Evolutionary conservation across 345 rosid species (phyloP), one percentile per base, ranked within the genome.

Genomic region (Eucalyptus tenuipes): DNA sequence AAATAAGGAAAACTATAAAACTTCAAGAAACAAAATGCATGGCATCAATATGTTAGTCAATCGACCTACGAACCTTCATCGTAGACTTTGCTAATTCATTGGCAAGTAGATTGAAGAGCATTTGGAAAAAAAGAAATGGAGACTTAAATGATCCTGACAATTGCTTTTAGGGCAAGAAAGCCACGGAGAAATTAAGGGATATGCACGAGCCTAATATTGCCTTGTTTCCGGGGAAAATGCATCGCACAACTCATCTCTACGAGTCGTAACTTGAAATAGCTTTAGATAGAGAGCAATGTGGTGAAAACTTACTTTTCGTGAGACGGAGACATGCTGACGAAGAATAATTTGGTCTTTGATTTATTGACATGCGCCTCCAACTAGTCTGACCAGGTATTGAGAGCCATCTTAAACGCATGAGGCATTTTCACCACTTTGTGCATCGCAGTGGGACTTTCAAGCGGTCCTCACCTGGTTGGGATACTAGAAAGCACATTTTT

Each of bases 291-390:
- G 45, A 33, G 45, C 45, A 40, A 37, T 71, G 14, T 6, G 44
- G 45, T 0, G 81, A 71, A 71, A 71, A 37, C 45, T 71, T 92
- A 97, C 99, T 93, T 97, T 91, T 95, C 92, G 85, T 97, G 99
- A 75, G 97, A 94, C 25, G 99, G 99, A 47, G 99, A 97, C 97
- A 94, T 95, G 93, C 92, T 94, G 64, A 90, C 92, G 90, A 98
- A 98, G 93, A 98, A 96, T 89, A 97, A 90, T 31, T 92, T 92
- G 89, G 99, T 98, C 42, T 91, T 95, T 87, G 91, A 93, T 49
- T 92, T 87, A 87, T 96, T 92, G 59, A 96, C 91, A 31, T 96
- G 95, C 79, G 93, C 90, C 49, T 97, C 98, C 61, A 96, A 89
- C 99, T 98, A 98, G 61, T 93, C 91, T 11, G 98, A 92, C 95